Conservation (phyloP, 441 rosid species). For the Hura crepitans region DNA sequence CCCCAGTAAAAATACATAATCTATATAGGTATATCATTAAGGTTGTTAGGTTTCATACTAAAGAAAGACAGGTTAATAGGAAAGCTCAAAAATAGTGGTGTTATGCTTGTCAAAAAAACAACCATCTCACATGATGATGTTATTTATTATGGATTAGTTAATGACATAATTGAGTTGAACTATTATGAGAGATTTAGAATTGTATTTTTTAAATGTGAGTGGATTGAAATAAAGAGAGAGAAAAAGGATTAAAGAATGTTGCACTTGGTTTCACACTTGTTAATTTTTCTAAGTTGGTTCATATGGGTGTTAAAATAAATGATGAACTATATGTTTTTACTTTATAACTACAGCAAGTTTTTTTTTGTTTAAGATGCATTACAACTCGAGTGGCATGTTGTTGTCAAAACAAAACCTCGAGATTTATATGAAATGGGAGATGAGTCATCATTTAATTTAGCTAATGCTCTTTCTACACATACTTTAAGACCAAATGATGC, state of each 20-base stretch:
- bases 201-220: neutral
- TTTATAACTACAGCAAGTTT: neutral
- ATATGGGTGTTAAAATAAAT: neutral
- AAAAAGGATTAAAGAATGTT: neutral
- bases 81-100: neutral
- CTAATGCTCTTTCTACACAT: too few relatives aligned
- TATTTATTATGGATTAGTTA: neutral
- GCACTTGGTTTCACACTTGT: neutral
- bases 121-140: neutral
- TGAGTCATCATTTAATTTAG: neutral
- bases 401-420: neutral
- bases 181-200: neutral
- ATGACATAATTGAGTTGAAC: neutral
- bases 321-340: neutral
- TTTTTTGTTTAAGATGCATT: neutral
- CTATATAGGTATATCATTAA: too few relatives aligned
- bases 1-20: too few relatives aligned
- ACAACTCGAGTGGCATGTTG: neutral
- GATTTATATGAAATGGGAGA: neutral
- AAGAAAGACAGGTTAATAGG: neutral
- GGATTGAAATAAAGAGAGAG: neutral
- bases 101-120: neutral
- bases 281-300: neutral
- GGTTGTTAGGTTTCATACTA: neutral
- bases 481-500: too few relatives aligned